A percentile compares a stretch with the other conserved stretches of the same genome.
Evolutionary conservation across 306 rosid species (phyloP).

Genomic region (Canavalia gladiata): DNA sequence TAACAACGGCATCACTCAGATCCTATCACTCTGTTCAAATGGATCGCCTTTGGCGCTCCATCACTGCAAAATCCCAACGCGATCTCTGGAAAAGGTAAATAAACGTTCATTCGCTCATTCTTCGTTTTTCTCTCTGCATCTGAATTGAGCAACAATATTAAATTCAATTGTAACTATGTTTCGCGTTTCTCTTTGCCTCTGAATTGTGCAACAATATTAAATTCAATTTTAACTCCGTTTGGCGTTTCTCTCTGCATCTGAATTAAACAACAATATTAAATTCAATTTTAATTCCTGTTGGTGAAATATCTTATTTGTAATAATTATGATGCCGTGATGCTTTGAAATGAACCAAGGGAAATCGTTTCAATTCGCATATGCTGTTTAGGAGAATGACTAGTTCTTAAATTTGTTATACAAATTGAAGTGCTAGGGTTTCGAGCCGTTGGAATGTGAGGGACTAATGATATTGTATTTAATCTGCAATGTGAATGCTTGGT

Average conservation of each 20-base stretch:
- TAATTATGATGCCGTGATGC: too few relatives aligned
- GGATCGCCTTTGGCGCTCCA: constrained; percentile 83
- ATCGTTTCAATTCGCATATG: too few relatives aligned
- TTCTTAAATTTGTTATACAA: neutral
- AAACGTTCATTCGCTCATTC: neutral
- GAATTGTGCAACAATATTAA: too few relatives aligned
- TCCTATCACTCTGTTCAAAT: constrained; percentile 86
- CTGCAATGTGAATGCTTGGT: neutral
- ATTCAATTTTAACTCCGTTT: too few relatives aligned
- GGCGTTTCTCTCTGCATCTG: neutral
- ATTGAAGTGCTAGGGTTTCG: neutral
- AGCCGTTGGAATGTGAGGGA: neutral
- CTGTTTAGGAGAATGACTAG: neutral
- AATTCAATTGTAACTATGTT: neutral
- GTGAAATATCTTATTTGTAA: too few relatives aligned
- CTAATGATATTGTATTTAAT: neutral
- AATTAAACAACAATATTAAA: too few relatives aligned
- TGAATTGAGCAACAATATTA: too few relatives aligned
- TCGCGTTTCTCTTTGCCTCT: neutral
- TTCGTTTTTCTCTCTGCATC: neutral
- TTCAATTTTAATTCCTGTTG: too few relatives aligned
- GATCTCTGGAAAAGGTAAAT: constrained; percentile 89
- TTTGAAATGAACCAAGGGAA: too few relatives aligned
- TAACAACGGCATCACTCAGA: constrained; percentile 69
- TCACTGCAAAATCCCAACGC: constrained; percentile 77